These are phyloP conservation scores for Atkinsonella texensis DNA, from an alignment of 2,329 filamentous ascomycete species.

Conservation along the genomic window DNA sequence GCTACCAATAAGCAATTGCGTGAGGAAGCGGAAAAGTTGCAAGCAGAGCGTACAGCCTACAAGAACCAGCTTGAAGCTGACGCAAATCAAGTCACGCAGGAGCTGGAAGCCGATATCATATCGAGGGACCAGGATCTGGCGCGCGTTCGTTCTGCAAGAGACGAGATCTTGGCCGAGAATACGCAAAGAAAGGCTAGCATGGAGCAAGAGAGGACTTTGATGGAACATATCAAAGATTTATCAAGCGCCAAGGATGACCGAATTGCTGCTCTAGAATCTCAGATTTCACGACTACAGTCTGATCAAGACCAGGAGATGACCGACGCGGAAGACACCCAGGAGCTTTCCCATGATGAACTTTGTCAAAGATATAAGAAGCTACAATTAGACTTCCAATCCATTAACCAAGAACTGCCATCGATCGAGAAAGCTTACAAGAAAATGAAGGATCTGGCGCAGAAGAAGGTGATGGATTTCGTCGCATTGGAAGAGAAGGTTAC, in stretches of 20 bases:
- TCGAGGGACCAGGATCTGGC: constrained; percentile 75
- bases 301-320: constrained; percentile 34
- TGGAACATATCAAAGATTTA: constrained; percentile 68
- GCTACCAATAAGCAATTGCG: constrained; percentile 74
- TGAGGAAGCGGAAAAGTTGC: constrained; percentile 74
- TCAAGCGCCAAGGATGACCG: constrained; percentile 67
- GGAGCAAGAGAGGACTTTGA: constrained; percentile 60
- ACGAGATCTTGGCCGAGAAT: constrained; percentile 76
- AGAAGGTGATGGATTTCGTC: constrained; percentile 71
- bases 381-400: constrained; percentile 67
- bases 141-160: constrained; percentile 69
- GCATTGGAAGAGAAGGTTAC: constrained; percentile 67
- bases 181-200: constrained; percentile 67
- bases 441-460: constrained; percentile 70
- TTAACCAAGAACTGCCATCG: constrained; percentile 77
- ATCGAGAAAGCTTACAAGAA: constrained; percentile 89
- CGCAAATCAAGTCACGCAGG: constrained; percentile 55
- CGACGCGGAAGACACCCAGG: constrained; percentile 36
- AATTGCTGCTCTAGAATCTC: constrained; percentile 70
- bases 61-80: constrained; percentile 74
- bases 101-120: constrained; percentile 72
- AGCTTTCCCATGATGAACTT: constrained; percentile 57
- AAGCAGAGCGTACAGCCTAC: constrained; percentile 74
- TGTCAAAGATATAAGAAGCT: constrained; percentile 62
- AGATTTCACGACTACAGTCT: constrained; percentile 58